Base-by-base conservation (phyloP, 2,329 filamentous ascomycete genomes). In the Aureobasidium vineae region DNA sequence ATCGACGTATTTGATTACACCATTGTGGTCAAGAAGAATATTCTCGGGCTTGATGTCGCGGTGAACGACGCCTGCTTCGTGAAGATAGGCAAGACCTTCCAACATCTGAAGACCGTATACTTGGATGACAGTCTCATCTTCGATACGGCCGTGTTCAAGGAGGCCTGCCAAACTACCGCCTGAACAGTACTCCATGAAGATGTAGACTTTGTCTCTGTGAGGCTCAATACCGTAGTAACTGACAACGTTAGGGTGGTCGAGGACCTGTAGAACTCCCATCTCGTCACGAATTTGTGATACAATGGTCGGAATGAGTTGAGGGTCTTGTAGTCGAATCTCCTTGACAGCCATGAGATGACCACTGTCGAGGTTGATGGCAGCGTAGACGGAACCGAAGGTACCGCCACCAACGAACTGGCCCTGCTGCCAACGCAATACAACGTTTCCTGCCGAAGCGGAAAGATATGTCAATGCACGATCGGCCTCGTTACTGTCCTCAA, bases 181-280 rank as follows among this genome's bases (percentile, higher is more conserved):
- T 5, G 92, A 96, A 77, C 95, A 99, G 78, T 96, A 98, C 78
- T 99, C 95, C 95, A 99, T 99, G 77, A 99, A 99, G 71, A 99
- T 97, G 78, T 98, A 99, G n/a, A 99, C 95, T 75, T 97, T 95
- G 82, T 99, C 95, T 69, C 95, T 87, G 78, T 99, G 95, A 2
- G 97, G 95, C 77, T 99, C 95, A 73, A 99, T 98, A 67, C 95
- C 95, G 75, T 95, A 95, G 79, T 99, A 99, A 11, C 92, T 94
- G 26, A 99, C 96, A 68, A 99, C 91, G 75, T 99, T 99, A 26
- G 95, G 95, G 75, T 99, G 95, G 74, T 99, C 93, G 53, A 99
- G 84, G 1, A 97, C 90, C 78, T 98, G 94, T 57, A 99, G 81
- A 5, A 99, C 94, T 61, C 90, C 90, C 93, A 99, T 98, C 77